phyloP scores from a whole-genome alignment of 192 early-diverging fungal species.

The Linnemannia zychae region DNA sequence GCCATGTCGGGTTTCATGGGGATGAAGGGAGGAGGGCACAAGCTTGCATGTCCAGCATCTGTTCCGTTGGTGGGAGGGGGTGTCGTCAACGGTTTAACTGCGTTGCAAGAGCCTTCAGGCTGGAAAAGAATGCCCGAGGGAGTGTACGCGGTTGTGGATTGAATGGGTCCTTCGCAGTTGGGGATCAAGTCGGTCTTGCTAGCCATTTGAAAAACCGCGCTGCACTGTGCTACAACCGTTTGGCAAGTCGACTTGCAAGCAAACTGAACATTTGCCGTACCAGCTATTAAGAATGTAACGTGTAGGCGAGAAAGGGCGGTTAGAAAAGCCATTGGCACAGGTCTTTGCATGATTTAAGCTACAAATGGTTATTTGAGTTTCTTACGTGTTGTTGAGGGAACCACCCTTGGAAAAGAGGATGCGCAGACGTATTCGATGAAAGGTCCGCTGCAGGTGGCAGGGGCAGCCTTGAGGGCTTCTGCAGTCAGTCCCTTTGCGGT shows the following conservation, averaged over 20 bases:
- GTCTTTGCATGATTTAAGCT: not conserved
- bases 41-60: not conserved
- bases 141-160: not conserved
- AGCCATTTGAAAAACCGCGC: not conserved
- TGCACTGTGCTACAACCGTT: slow-evolving; percentile 4
- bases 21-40: slow-evolving; percentile 57
- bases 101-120: slow-evolving; percentile 23
- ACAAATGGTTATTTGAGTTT: not conserved
- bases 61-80: not conserved
- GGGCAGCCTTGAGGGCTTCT: not conserved
- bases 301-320: not conserved
- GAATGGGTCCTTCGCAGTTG: slow-evolving; percentile 21
- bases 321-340: not conserved
- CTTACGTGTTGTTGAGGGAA: not conserved
- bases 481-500: not conserved
- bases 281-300: not conserved
- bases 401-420: slow-evolving; percentile 29
- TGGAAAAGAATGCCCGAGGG: slow-evolving; percentile 33
- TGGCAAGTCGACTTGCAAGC: slow-evolving; percentile 45
- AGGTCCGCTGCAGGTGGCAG: slow-evolving; percentile 3
- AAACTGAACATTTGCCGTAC: slow-evolving; percentile 24
- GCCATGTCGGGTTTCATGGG: slow-evolving; percentile 19
- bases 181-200: slow-evolving; percentile 12
- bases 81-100: not conserved
- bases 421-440: slow-evolving; percentile 40